phyloP scores from a whole-genome alignment of 2,329 filamentous ascomycete genomes.

The Colletotrichum ledebouriae region DNA sequence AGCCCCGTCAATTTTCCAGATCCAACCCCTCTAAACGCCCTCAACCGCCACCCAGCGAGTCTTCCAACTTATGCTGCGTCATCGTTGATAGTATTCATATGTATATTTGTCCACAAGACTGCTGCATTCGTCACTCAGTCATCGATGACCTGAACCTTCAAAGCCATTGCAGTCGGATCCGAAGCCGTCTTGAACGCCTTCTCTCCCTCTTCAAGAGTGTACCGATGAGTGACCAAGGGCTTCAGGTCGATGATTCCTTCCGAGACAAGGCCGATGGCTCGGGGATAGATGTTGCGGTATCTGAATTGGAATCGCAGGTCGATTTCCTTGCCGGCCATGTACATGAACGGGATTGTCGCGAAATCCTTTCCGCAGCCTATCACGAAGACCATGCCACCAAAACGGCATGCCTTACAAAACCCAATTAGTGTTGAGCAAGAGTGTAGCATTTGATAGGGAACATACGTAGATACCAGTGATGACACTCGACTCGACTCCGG shows the following conservation, averaged over 20 bases:
- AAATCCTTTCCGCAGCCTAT: constrained; percentile 53
- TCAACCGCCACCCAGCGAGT: too few relatives aligned
- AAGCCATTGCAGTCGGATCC: constrained; percentile 28
- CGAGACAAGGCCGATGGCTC: constrained; percentile 54
- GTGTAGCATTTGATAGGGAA: not conserved
- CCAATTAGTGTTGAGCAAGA: not conserved
- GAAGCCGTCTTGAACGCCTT: constrained; percentile 47
- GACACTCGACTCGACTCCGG: constrained; percentile 74
- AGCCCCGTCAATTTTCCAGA: too few relatives aligned
- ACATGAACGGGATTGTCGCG: constrained; percentile 55
- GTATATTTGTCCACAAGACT: too few relatives aligned
- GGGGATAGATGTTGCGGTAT: constrained; percentile 56
- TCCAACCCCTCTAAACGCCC: too few relatives aligned
- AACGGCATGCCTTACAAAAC: constrained; percentile 42
- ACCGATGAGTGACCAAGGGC: constrained; percentile 50
- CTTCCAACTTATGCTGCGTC: not conserved
- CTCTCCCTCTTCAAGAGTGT: constrained; percentile 50
- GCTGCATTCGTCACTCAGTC: constrained; percentile 19
- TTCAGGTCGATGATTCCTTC: constrained; percentile 48
- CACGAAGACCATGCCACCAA: constrained; percentile 53
- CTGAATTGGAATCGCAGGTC: constrained; percentile 56
- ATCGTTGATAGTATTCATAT: not conserved
- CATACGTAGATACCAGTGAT: constrained; percentile 69
- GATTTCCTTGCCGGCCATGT: constrained; percentile 49
- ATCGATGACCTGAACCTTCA: constrained; percentile 43